Evolutionary conservation across 2,329 filamentous ascomycete species (phyloP), one percentile per base, ranked within the genome.

Genomic region (Penicillium sp.): DNA sequence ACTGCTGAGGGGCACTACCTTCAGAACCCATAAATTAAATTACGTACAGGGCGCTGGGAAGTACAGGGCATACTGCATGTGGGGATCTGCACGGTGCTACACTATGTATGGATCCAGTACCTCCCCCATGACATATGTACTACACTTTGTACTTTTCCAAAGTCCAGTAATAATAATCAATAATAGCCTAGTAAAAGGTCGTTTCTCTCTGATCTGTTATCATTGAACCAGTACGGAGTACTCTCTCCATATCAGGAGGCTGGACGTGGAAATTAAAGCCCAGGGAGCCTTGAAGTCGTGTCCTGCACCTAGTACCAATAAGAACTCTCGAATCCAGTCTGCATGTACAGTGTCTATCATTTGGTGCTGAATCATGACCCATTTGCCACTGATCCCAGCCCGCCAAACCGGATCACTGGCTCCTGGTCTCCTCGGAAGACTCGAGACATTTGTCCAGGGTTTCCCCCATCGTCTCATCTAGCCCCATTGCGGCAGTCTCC

Each of bases 401-500:
- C 15, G n/a, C 45, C 45, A 49, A 49, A 49, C 45, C 45, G 45
- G 45, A 49, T 49, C 45, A 28, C 45, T 49, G 9, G 9, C 45
- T 49, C 22, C 26, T 15, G 8, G 9, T 3, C 24, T 28, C 24
- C 15, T 47, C 44, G 15, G 17, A 47, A 47, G 7, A 28, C 42
- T 22, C 12, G 9, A 33, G 30, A 33, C 30, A 33, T 33, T 10
- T 26, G 26, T 33, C 8, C 26, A 49, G 26, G 15, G 26, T 30
- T 22, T 24, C 37, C 17, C 35, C 19, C 15, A 22, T 45, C 7
- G 30, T 47, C 42, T 35, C 28, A 12, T 49, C 54, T 57, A 57
- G 54, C 40, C 54, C 44, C n/a, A 12, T 47, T 57, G 22, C 42
- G 54, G 54, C 54, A 57, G 54, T 26, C 42, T 44, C 54, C 54